Conservation (phyloP, 306 rosid species). For the Glycine soja region DNA sequence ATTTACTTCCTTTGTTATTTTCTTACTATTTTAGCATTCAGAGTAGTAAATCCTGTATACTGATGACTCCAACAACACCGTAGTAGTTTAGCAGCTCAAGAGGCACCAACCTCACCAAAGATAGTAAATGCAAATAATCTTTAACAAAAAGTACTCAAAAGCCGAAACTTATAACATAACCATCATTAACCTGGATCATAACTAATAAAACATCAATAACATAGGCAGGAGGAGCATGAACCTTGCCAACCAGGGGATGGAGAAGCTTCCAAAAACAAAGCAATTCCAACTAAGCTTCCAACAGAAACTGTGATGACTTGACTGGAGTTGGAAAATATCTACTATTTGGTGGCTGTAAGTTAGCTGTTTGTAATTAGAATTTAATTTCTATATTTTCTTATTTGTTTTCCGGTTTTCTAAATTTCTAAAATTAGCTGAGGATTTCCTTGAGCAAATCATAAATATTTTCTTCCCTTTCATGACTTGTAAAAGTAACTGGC, state of each 20-base stretch:
- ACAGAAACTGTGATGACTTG: slow-evolving; percentile 9
- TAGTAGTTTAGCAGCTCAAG: not conserved
- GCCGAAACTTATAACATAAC: not conserved
- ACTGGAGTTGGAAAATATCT: not conserved
- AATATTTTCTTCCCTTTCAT: slow-evolving; percentile 1
- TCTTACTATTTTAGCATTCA: not conserved
- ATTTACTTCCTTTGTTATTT: slow-evolving; percentile 7
- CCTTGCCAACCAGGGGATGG: not conserved
- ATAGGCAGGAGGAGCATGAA: not conserved
- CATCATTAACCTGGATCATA: not conserved
- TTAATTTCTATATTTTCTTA: not conserved
- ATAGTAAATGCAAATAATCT: not conserved
- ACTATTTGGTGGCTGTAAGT: not conserved
- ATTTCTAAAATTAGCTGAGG: not conserved
- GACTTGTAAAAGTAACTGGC: not conserved
- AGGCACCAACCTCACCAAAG: not conserved
- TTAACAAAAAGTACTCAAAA: slow-evolving; percentile 8
- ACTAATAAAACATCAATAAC: not conserved
- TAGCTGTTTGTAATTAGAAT: not conserved
- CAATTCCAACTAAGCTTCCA: slow-evolving; percentile 24
- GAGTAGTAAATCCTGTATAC: not conserved
- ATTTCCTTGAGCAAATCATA: slow-evolving; percentile 16
- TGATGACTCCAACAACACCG: not conserved
- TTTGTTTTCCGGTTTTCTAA: not conserved
- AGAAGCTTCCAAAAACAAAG: slow-evolving; percentile 21